A percentile compares a stretch with the other conserved stretches of the same genome.
Evolutionary conservation across 208 protist species (phyloP).

Genomic region (Wallacemonas sp.): DNA sequence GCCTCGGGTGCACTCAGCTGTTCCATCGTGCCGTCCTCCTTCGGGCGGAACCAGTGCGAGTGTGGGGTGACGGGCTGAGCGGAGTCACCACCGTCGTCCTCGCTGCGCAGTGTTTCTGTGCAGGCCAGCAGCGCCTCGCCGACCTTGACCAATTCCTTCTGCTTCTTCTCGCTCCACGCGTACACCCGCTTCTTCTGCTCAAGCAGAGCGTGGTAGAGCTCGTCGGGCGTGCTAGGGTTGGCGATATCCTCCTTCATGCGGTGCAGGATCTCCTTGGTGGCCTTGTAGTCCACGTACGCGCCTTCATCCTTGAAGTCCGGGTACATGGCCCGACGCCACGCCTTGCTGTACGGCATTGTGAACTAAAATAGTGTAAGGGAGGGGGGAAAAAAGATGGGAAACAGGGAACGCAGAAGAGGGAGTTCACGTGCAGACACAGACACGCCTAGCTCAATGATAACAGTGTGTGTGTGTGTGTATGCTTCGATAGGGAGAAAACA

Average conservation of each 20-base stretch:
- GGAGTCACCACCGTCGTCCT: conserved; percentile 22
- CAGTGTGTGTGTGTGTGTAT: too few relatives aligned
- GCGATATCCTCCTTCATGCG: conserved; percentile 88
- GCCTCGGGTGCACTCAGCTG: conserved; percentile 57
- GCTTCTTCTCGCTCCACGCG: conserved; percentile 71
- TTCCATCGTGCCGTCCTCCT: conserved; percentile 13
- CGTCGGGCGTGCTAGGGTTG: conserved; percentile 77
- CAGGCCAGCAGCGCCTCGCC: conserved; percentile 57
- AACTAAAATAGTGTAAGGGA: conserved; percentile 3
- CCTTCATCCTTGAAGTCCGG: conserved; percentile 78
- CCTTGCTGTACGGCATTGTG: conserved; percentile 84
- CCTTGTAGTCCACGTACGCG: conserved; percentile 89
- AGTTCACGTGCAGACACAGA: too few relatives aligned
- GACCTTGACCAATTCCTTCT: conserved; percentile 57
- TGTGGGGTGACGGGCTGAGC: neutral
- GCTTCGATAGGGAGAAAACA: too few relatives aligned
- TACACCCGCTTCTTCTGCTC: conserved; percentile 73
- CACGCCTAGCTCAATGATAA: too few relatives aligned
- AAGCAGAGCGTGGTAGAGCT: conserved; percentile 72
- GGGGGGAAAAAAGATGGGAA: conserved; percentile 9
- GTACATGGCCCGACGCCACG: conserved; percentile 83
- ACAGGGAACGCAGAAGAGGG: too few relatives aligned
- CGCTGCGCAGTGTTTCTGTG: conserved; percentile 52
- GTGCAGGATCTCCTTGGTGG: conserved; percentile 82
- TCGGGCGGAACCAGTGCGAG: neutral